phyloP scores from a whole-genome alignment of 2,329 filamentous ascomycete species.

The Aspergillus puulaauensis region DNA sequence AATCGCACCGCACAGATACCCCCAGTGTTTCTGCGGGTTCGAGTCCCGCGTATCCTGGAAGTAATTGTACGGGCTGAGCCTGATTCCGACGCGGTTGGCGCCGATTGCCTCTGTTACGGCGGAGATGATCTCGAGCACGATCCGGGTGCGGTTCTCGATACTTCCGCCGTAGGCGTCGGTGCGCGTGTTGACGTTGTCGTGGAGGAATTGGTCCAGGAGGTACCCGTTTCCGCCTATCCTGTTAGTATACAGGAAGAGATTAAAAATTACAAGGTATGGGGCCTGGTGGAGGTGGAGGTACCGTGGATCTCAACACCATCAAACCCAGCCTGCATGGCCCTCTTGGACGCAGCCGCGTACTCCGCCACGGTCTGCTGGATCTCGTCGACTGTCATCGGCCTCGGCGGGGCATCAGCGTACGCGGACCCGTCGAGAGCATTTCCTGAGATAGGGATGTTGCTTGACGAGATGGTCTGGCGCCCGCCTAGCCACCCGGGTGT shows the following conservation, averaged over 20 bases:
- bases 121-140: slow-evolving; percentile 54
- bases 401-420: slow-evolving; percentile 31
- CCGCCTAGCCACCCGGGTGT: slow-evolving; percentile 41
- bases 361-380: slow-evolving; percentile 40
- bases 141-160: slow-evolving; percentile 51
- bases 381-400: slow-evolving; percentile 37
- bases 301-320: slow-evolving; percentile 51
- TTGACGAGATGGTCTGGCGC: slow-evolving; percentile 23
- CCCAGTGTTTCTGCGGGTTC: slow-evolving; percentile 47
- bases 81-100: slow-evolving; percentile 55
- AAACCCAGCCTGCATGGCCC: slow-evolving; percentile 50
- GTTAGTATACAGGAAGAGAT: too few species aligned
- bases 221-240: slow-evolving; percentile 67
- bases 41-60: slow-evolving; percentile 57
- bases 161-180: slow-evolving; percentile 51
- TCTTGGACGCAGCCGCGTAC: slow-evolving; percentile 43
- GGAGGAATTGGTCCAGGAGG: slow-evolving; percentile 65
- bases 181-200: slow-evolving; percentile 55
- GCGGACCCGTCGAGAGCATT: slow-evolving; percentile 38
- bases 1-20: slow-evolving; percentile 45
- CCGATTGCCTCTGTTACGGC: slow-evolving; percentile 48
- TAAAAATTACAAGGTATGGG: too few species aligned
- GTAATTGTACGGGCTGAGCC: slow-evolving; percentile 59
- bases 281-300: too few species aligned
- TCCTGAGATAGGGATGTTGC: slow-evolving; percentile 37